These are phyloP conservation scores for Candida vaughaniae DNA, from an alignment of 805 yeast genomes.

Conservation along the genomic window DNA sequence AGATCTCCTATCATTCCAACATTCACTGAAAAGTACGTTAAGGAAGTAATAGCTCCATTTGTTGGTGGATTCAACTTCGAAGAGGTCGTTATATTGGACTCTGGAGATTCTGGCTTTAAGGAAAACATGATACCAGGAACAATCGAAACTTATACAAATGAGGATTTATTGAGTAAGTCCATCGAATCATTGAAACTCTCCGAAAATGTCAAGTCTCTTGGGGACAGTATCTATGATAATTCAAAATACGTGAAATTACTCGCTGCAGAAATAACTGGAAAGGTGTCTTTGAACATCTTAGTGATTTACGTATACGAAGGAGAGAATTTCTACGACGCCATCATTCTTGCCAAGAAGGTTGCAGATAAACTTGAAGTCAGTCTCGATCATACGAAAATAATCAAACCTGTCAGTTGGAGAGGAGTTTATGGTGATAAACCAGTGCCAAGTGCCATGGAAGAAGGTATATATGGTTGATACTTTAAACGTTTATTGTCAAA, in stretches of 20 bases:
- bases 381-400: conserved; percentile 28
- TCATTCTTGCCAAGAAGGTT: conserved; percentile 42
- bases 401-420: conserved; percentile 73
- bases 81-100: conserved; percentile 59
- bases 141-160: conserved; percentile 26
- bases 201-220: conserved; percentile 7
- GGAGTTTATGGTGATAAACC: conserved; percentile 80
- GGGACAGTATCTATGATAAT: conserved; percentile 6
- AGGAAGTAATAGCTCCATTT: conserved; percentile 51
- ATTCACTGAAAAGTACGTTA: conserved; percentile 48
- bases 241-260: conserved; percentile 14
- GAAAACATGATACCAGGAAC: conserved; percentile 21
- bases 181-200: conserved; percentile 27
- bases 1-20: conserved; percentile 83
- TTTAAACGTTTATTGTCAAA: neutral
- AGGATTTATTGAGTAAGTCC: conserved; percentile 31
- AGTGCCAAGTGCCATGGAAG: conserved; percentile 66
- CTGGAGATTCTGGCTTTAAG: conserved; percentile 65
- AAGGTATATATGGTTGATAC: conserved; percentile 64
- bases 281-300: conserved; percentile 35
- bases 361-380: conserved; percentile 16
- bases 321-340: conserved; percentile 78
- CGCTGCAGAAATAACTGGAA: conserved; percentile 1
- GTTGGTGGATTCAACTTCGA: conserved; percentile 39
- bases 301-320: conserved; percentile 82